Conservation (phyloP, 2,329 filamentous ascomycete genomes). For the Onygena corvina region DNA sequence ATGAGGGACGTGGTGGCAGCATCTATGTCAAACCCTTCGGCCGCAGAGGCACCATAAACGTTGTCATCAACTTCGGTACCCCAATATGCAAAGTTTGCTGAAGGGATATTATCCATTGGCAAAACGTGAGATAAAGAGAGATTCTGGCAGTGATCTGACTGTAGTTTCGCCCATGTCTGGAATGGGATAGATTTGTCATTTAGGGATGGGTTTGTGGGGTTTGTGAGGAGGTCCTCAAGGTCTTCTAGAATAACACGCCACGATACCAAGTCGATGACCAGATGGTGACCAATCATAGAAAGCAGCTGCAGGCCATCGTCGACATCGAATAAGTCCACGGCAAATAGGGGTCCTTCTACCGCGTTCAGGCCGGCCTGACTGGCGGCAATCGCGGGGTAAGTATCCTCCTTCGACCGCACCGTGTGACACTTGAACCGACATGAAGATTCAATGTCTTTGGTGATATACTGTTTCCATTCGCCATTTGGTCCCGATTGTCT, state of each 20-base stretch:
- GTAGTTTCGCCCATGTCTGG: constrained; percentile 29
- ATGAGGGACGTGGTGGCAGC: constrained; percentile 25
- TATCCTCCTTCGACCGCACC: constrained; percentile 18
- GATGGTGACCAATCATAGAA: constrained; percentile 26
- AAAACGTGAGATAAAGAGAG: constrained; percentile 13
- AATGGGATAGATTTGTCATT: constrained; percentile 28
- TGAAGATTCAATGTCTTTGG: constrained; percentile 23
- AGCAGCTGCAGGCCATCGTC: constrained; percentile 19
- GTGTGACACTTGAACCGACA: constrained; percentile 24
- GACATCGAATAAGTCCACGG: constrained; percentile 27
- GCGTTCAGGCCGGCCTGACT: constrained; percentile 26
- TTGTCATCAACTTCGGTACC: constrained; percentile 25
- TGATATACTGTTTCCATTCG: constrained; percentile 16
- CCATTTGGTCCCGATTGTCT: constrained; percentile 21
- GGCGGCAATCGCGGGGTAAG: constrained; percentile 22
- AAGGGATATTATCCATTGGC: constrained; percentile 23
- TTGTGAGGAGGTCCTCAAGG: constrained; percentile 18
- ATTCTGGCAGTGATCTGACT: constrained; percentile 19
- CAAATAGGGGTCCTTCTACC: constrained; percentile 18
- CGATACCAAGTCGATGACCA: constrained; percentile 20
- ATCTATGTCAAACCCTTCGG: constrained; percentile 26
- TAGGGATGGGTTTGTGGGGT: constrained; percentile 23
- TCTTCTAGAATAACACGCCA: constrained; percentile 17
- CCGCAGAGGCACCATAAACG: constrained; percentile 26
- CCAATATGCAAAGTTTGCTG: constrained; percentile 29